Base-by-base conservation (phyloP, 345 rosid species). In the Syzygium grande region DNA sequence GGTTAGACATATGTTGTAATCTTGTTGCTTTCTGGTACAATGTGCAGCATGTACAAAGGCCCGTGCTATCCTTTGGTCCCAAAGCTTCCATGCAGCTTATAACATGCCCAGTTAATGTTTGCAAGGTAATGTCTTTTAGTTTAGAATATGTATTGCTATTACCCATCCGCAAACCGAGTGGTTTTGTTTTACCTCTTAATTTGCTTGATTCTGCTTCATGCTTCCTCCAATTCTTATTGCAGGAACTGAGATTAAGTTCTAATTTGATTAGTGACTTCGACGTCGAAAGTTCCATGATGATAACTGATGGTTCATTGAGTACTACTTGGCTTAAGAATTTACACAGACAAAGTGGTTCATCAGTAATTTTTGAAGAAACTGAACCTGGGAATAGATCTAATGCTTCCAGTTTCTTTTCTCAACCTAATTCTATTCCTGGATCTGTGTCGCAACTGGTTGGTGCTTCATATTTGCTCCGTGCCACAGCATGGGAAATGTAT, bases 401-500 rank as follows among this genome's bases (percentile, higher is more conserved):
- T 77, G 89, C 93, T 87, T 92, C 93, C 88, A 93, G 91, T 86
- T 93, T 94, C 85, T 94, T 91, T 92, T 91, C 93, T 86, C 98
- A 96, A 88, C 92, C 94, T 86, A 94, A 95, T 91, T 92, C 98
- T 22, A 91, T 96, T 90, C 98, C 98, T 85, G 94, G 94, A 91
- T 96, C 99, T 86, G 98, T 98, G 88, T 86, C 94, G 91, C 98
- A 95, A 89, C 89, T 94, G 90, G 88, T 96, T 88, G 99, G 99
- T 89, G 94, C 99, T 92, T 98, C 99, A 9, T 96, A 98, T 91
- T 90, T 98, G 85, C 93, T 96, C 87, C 98, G 98, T 88, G 95
- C 99, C 89, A 94, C 98, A 86, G 94, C 97, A 89, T 98, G 99
- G 99, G 99, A 98, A 92, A 91, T 93, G 88, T 96, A 96, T 93